phyloP scores from a whole-genome alignment of 2,329 filamentous ascomycete genomes.

The Anthostomella pinea region DNA sequence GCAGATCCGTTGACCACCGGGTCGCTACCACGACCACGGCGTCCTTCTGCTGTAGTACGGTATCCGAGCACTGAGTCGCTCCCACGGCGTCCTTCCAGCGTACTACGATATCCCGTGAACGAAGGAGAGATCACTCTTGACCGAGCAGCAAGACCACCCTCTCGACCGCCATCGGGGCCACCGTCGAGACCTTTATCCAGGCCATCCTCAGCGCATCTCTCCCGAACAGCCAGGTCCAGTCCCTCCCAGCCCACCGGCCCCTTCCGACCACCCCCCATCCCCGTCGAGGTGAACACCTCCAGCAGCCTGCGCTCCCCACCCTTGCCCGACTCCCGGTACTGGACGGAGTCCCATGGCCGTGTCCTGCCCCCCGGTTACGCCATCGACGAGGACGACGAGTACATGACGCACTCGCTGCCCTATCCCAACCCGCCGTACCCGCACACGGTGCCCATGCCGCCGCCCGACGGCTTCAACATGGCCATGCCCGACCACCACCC shows the following conservation, averaged over 20 bases:
- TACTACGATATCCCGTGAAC: too few species aligned
- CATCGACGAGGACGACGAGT: slow-evolving; percentile 17
- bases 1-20: slow-evolving; percentile 16
- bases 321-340: slow-evolving; percentile 2
- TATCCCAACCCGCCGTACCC: slow-evolving; percentile 23
- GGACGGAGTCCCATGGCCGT: slow-evolving; percentile 11
- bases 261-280: slow-evolving; percentile 29
- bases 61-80: too few species aligned
- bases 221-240: slow-evolving; percentile 24
- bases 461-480: slow-evolving; percentile 14
- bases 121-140: too few species aligned
- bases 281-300: slow-evolving; percentile 27
- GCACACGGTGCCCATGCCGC: slow-evolving; percentile 19
- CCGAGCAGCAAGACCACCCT: too few species aligned
- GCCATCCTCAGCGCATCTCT: slow-evolving; percentile 14
- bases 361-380: slow-evolving; percentile 14
- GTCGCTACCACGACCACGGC: slow-evolving; percentile 5
- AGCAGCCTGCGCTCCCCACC: slow-evolving; percentile 26
- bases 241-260: slow-evolving; percentile 24
- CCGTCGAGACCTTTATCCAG: slow-evolving; percentile 17
- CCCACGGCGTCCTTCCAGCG: too few species aligned
- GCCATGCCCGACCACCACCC: slow-evolving; percentile 18
- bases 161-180: slow-evolving; percentile 10
- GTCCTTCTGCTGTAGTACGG: slow-evolving; percentile 4
- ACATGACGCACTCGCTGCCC: slow-evolving; percentile 21